These are phyloP conservation scores for Symbiodinium natans DNA, from an alignment of 73 alveolate genomes.

Conservation along the genomic window DNA sequence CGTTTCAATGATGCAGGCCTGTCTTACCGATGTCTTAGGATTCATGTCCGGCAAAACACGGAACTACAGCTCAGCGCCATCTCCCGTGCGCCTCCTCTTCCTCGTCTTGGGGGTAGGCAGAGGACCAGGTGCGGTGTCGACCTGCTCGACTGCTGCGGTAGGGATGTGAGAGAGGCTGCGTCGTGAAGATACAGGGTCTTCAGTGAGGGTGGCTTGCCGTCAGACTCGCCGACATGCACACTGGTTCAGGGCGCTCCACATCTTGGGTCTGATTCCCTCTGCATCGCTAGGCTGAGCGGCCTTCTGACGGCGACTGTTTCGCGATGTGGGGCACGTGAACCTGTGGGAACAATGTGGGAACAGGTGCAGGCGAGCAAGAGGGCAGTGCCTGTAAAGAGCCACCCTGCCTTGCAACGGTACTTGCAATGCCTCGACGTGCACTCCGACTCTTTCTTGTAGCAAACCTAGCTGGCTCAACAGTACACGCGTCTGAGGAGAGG, in stretches of 20 bases:
- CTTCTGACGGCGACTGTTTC: neutral
- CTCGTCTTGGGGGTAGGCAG: neutral
- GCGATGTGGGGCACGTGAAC: neutral
- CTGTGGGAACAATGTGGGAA: neutral
- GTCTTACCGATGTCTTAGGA: neutral
- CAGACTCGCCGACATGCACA: too few relatives aligned
- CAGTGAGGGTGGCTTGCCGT: too few relatives aligned
- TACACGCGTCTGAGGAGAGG: too few relatives aligned
- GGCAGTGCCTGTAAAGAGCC: too few relatives aligned
- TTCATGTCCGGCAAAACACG: neutral
- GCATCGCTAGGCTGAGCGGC: too few relatives aligned
- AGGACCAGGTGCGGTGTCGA: neutral
- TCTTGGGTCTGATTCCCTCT: too few relatives aligned
- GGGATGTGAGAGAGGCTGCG: neutral
- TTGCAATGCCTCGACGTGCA: slow-evolving; percentile 10
- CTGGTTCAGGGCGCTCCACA: too few relatives aligned
- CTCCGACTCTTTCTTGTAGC: neutral
- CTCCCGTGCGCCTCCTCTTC: neutral
- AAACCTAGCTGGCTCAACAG: neutral
- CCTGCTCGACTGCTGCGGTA: neutral
- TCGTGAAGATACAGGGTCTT: too few relatives aligned
- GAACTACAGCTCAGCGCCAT: neutral
- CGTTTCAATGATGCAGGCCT: too few relatives aligned
- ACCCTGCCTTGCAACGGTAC: neutral
- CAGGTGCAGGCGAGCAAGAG: too few relatives aligned